Evolutionary conservation across 2,329 filamentous ascomycete species (phyloP).

Genomic region (Cercospora sojina): DNA sequence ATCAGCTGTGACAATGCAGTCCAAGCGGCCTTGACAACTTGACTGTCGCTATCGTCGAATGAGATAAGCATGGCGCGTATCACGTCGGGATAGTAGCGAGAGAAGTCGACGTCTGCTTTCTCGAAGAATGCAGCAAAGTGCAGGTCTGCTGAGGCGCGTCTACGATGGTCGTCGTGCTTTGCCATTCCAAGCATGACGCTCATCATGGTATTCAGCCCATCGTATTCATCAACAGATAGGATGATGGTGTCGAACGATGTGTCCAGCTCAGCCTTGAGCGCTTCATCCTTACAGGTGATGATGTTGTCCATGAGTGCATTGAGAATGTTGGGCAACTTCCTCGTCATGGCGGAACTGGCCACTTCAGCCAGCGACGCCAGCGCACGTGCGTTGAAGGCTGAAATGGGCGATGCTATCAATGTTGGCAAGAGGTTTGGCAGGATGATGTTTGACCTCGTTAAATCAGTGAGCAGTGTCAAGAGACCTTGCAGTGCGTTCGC

Average conservation of each 20-base stretch:
- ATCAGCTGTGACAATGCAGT: slow-evolving; percentile 82
- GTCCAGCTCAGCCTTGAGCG: slow-evolving; percentile 70
- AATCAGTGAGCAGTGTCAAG: slow-evolving; percentile 89
- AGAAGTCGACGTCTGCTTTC: slow-evolving; percentile 79
- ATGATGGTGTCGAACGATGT: slow-evolving; percentile 85
- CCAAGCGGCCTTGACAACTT: slow-evolving; percentile 89
- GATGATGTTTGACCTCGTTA: slow-evolving; percentile 92
- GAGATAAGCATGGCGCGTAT: slow-evolving; percentile 86
- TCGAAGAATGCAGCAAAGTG: slow-evolving; percentile 87
- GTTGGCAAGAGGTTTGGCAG: slow-evolving; percentile 94
- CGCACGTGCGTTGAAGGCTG: slow-evolving; percentile 90
- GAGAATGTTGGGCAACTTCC: slow-evolving; percentile 83
- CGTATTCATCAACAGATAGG: slow-evolving; percentile 89
- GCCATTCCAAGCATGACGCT: slow-evolving; percentile 82
- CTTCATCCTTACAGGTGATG: slow-evolving; percentile 72
- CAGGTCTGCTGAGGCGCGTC: slow-evolving; percentile 71
- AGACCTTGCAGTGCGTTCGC: slow-evolving; percentile 91
- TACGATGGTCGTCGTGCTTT: slow-evolving; percentile 89
- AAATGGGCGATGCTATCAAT: slow-evolving; percentile 83
- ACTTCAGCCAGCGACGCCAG: slow-evolving; percentile 91
- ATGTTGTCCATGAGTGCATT: slow-evolving; percentile 94
- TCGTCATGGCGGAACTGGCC: slow-evolving; percentile 84
- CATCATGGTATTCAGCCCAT: slow-evolving; percentile 94
- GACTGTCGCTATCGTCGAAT: slow-evolving; percentile 80
- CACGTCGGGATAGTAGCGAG: slow-evolving; percentile 92